Percentiles rank a stretch among this genome's conserved stretches.
phyloP scores from a whole-genome alignment of 495 filamentous ascomycete species.

The Aspergillus coremiiformis region DNA sequence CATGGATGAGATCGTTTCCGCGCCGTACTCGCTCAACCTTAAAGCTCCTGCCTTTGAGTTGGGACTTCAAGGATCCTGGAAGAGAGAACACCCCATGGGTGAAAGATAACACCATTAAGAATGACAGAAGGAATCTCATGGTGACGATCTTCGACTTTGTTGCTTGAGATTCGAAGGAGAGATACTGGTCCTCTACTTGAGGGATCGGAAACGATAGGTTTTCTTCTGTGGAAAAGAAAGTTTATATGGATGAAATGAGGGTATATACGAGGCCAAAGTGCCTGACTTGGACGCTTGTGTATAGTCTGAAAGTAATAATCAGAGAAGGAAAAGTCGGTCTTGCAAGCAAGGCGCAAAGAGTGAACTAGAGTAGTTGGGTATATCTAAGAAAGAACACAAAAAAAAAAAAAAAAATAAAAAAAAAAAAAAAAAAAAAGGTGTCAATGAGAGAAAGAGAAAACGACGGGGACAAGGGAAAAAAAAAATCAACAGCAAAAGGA shows the following conservation, averaged over 20 bases:
- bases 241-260: neutral
- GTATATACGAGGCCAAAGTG: conserved; percentile 9
- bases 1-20: conserved; percentile 44
- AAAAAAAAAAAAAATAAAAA: neutral
- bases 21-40: conserved; percentile 54
- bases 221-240: neutral
- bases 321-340: conserved; percentile 9
- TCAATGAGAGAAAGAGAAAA: neutral
- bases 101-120: conserved; percentile 25
- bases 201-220: neutral
- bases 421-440: neutral
- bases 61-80: conserved; percentile 19
- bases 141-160: conserved; percentile 9
- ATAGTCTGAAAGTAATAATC: conserved; percentile 20
- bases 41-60: conserved; percentile 41
- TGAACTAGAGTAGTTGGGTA: neutral
- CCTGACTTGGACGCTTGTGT: conserved; percentile 15
- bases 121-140: conserved; percentile 27
- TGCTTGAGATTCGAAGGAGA: conserved; percentile 1
- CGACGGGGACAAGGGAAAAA: neutral
- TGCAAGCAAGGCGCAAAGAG: neutral
- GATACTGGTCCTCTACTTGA: conserved; percentile 2
- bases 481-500: neutral
- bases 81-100: conserved; percentile 34
- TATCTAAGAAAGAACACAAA: neutral